phyloP scores from a whole-genome alignment of 805 yeast species.

The Barnettozyma vustinii region DNA sequence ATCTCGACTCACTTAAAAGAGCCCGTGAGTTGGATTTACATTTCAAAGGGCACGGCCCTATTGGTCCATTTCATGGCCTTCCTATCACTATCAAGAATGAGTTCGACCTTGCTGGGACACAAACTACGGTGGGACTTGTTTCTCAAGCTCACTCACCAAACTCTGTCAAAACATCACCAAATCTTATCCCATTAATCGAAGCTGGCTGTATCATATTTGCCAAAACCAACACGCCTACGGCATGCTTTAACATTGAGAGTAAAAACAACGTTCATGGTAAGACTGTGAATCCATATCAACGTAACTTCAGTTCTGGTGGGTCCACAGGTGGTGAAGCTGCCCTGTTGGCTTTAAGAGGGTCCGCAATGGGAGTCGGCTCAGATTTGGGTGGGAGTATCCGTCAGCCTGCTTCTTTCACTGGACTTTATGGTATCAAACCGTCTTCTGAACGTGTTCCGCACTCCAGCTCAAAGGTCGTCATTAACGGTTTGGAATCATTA shows the following conservation, averaged over 20 bases:
- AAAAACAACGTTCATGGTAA: conserved; percentile 38
- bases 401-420: conserved; percentile 39
- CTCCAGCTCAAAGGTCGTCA: conserved; percentile 27
- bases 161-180: conserved; percentile 28
- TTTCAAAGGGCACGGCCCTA: conserved; percentile 36
- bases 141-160: conserved; percentile 26
- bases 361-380: conserved; percentile 42
- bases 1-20: conserved; percentile 47
- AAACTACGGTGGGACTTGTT: conserved; percentile 42
- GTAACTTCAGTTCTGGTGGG: conserved; percentile 39
- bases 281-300: conserved; percentile 39
- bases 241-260: conserved; percentile 41
- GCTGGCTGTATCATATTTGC: conserved; percentile 47
- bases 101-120: conserved; percentile 35
- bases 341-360: conserved; percentile 35
- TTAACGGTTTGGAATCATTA: conserved; percentile 35
- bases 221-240: conserved; percentile 47
- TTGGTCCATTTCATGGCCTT: conserved; percentile 63
- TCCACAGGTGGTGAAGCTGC: conserved; percentile 52
- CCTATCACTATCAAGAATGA: conserved; percentile 54
- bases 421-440: conserved; percentile 38
- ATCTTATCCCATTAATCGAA: conserved; percentile 34
- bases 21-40: conserved; percentile 50
- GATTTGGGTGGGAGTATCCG: conserved; percentile 49
- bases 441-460: conserved; percentile 38